Evolutionary conservation across 1,139 yeast species (phyloP).

Genomic region (Magnusiomyces sp.): DNA sequence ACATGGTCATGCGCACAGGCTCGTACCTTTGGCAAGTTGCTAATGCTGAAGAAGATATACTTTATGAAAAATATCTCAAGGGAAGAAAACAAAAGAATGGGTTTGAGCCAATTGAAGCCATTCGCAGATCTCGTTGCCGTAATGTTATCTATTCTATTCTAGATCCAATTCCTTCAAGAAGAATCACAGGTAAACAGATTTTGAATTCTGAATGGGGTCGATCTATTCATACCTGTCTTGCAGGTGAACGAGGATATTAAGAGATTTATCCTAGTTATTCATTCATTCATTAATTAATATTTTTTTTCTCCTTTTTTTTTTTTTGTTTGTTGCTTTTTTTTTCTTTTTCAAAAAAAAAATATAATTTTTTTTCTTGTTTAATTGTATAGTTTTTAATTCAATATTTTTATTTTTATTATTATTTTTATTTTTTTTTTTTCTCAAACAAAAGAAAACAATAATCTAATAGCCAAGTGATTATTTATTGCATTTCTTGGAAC

Average conservation of each 20-base stretch:
- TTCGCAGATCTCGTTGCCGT: conserved; percentile 74
- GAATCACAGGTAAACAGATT: conserved; percentile 83
- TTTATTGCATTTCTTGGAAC: too few relatives aligned
- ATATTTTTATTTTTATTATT: not conserved
- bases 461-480: too few relatives aligned
- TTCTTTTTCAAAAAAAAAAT: not conserved
- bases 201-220: conserved; percentile 94
- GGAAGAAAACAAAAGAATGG: conserved; percentile 77
- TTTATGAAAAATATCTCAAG: conserved; percentile 60
- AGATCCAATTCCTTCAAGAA: conserved; percentile 78
- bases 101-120: conserved; percentile 78
- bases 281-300: not conserved
- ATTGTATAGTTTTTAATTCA: too few relatives aligned
- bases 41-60: conserved; percentile 62
- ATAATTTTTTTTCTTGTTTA: too few relatives aligned
- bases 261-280: not conserved
- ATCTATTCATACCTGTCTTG: conserved; percentile 69
- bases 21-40: conserved; percentile 90
- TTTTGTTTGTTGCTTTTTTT: not conserved
- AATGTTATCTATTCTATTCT: conserved; percentile 86
- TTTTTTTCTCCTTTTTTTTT: not conserved
- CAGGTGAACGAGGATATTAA: conserved; percentile 40
- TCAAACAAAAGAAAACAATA: too few relatives aligned
- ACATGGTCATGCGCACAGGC: conserved; percentile 98
- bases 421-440: not conserved